Evolutionary conservation across 1,284 basidiomycete species (phyloP), one percentile per base, ranked within the genome.

Genomic region (Calocybe gambosa): DNA sequence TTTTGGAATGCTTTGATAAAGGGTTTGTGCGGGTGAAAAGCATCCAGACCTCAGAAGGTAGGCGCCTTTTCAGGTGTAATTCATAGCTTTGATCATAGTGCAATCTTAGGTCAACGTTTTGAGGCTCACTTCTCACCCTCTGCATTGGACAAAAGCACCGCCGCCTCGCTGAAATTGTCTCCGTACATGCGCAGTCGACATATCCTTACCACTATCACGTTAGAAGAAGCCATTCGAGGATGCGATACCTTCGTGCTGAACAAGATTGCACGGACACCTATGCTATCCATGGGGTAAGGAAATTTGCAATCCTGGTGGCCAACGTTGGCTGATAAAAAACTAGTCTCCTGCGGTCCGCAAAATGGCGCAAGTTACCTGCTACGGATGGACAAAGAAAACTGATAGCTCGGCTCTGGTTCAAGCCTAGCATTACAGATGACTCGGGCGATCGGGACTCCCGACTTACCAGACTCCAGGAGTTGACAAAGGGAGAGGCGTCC

Each of bases 401-500:
- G 33, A 66, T 95, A n/a, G 54, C 64, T 9, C 86, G 82, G 54
- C 68, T 82, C 35, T 78, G 78, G 70, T 57, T 62, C 16, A 72
- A 73, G 39, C 62, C 60, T 1, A 55, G 51, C 5, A 46, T 43
- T 16, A 50, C 51, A 19, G 42, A 47, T 23, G 7, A 35, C 18
- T 12, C 15, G 9, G 49, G 44, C 2, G 50, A 57, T 33, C 49
- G 53, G 33, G 39, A 28, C 3, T 40, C 36, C 13, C 55, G 50
- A 34, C 51, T 51, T 16, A 60, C 69, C 18, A 61, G 60, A 33
- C 58, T 81, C 13, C 60, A 58, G 39, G 62, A 50, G 0, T 57
- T 93, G 56, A 89, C 77, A 2, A 90, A 87, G 62, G 89, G 90
- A 0, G 75, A 87, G 52, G 88, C 89, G 23, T 82, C 81, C 0